phyloP scores from a whole-genome alignment of 345 rosid species.

The Fremontodendron californicum region DNA sequence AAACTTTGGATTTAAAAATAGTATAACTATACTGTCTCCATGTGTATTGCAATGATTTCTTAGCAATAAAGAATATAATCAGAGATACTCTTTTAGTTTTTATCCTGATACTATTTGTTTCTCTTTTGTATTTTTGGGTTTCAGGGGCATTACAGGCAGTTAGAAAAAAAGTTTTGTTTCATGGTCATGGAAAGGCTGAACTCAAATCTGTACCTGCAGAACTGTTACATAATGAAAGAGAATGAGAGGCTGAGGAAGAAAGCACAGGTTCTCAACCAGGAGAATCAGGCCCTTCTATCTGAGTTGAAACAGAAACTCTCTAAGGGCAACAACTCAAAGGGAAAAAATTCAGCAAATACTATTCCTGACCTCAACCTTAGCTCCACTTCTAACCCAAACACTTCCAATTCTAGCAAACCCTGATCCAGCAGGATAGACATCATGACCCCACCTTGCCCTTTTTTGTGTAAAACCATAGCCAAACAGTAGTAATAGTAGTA shows the following conservation, averaged over 20 bases:
- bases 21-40: conserved; percentile 14
- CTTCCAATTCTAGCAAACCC: conserved; percentile 45
- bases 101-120: conserved; percentile 9
- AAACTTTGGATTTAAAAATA: conserved; percentile 3
- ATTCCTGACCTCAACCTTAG: conserved; percentile 44
- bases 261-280: conserved; percentile 95
- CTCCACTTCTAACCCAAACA: conserved; percentile 36
- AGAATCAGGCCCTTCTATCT: conserved; percentile 85
- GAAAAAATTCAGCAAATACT: conserved; percentile 28
- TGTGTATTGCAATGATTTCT: conserved; percentile 19
- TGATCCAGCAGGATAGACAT: conserved; percentile 29
- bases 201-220: conserved; percentile 79
- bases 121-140: conserved; percentile 8
- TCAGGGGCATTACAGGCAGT: conserved; percentile 19
- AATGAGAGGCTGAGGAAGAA: conserved; percentile 94
- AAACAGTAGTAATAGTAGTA: conserved; percentile 16
- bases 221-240: conserved; percentile 84
- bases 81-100: conserved; percentile 14
- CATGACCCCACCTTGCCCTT: conserved; percentile 34
- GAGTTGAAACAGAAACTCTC: conserved; percentile 82
- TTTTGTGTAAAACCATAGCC: conserved; percentile 36
- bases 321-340: conserved; percentile 31
- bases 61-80: conserved; percentile 22
- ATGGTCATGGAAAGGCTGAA: conserved; percentile 78
- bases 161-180: conserved; percentile 6